These are phyloP conservation scores for Dactylellina sp. DNA, from an alignment of 2,329 filamentous ascomycete genomes.

Conservation along the genomic window DNA sequence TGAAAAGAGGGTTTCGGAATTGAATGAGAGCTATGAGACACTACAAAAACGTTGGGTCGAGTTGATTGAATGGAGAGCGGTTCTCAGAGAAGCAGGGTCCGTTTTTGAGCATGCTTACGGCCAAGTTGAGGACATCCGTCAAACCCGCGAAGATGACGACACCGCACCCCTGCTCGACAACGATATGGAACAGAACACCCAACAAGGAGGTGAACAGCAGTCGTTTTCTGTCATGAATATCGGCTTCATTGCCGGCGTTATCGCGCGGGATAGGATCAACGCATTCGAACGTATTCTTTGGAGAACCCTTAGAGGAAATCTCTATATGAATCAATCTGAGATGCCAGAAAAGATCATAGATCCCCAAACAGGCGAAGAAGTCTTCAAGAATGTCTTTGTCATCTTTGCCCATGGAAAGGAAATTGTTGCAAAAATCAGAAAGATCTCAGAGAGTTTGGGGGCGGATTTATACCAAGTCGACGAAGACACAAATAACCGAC, in stretches of 20 bases:
- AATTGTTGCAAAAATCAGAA: slow-evolving; percentile 97
- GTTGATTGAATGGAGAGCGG: slow-evolving; percentile 98
- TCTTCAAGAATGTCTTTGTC: slow-evolving; percentile 98
- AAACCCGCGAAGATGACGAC: slow-evolving; percentile 77
- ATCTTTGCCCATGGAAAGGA: slow-evolving; percentile 99
- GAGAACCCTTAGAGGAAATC: slow-evolving; percentile 94
- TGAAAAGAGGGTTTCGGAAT: slow-evolving; percentile 87
- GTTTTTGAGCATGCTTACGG: slow-evolving; percentile 98
- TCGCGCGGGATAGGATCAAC: slow-evolving; percentile 88
- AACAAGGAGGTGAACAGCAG: slow-evolving; percentile 87
- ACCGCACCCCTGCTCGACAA: slow-evolving; percentile 86
- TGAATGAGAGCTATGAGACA: slow-evolving; percentile 99
- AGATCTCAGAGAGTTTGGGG: slow-evolving; percentile 97
- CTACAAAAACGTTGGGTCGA: slow-evolving; percentile 98
- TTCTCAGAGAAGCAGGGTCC: slow-evolving; percentile 91
- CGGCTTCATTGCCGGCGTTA: slow-evolving; percentile 96
- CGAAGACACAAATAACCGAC: slow-evolving; percentile 93
- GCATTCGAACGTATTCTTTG: slow-evolving; percentile 98
- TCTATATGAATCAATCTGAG: slow-evolving; percentile 99
- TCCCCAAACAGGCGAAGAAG: slow-evolving; percentile 88
- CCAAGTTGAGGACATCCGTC: slow-evolving; percentile 92
- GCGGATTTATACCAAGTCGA: slow-evolving; percentile 97
- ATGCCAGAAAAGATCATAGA: slow-evolving; percentile 93
- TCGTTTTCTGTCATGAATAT: slow-evolving; percentile 68
- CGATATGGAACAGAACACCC: slow-evolving; percentile 89